Evolutionary conservation across 768 basidiomycete genomes (phyloP), one percentile per base, ranked within the genome.

Genomic region (Lenzites betulinus): DNA sequence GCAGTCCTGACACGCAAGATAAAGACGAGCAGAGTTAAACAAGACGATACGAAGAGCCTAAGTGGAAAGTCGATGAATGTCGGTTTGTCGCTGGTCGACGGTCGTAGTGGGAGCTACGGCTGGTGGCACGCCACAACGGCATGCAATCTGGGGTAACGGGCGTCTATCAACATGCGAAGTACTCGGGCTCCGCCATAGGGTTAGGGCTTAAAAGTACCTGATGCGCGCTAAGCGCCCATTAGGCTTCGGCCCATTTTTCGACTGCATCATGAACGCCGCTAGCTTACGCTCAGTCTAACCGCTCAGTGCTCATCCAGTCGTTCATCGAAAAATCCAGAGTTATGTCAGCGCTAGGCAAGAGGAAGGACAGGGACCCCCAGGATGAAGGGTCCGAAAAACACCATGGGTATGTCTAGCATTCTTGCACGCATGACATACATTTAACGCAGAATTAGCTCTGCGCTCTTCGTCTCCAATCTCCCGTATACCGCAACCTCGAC

Each of bases 401-500:
- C 11, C 66, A 67, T 38, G 66, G 64, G 66, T 63, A 16, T 15
- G 64, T 61, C 16, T 39, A 12, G 4, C 13, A 12, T 6, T 4
- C 23, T 12, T 25, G 2, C 22, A 6, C 25, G 18, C 5, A 7
- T 28, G 1, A 3, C n/a, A 25, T 8, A 3, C 20, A 18, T 54
- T 38, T 3, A 33, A 20, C 23, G 12, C 15, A 12, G 5, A 8
- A 2, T n/a, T 59, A 90, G 91, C 35, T 85, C 93, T 18, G 98
- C 95, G 0, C 77, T 98, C 57, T 98, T 98, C 74, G 88, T 98
- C 54, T 95, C 93, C 11, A 94, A 95, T 76, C 77, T 99, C 39
- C 93, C 96, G 0, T 95, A 92, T 71, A 84, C 86, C 42, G 92
- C 88, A 58, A 98, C 97, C 9, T 92, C 93, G 7, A 88, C 87